Evolutionary conservation across 202 grass and related monocot species (phyloP), one percentile per base, ranked within the genome.

Genomic region (Zizania palustris): DNA sequence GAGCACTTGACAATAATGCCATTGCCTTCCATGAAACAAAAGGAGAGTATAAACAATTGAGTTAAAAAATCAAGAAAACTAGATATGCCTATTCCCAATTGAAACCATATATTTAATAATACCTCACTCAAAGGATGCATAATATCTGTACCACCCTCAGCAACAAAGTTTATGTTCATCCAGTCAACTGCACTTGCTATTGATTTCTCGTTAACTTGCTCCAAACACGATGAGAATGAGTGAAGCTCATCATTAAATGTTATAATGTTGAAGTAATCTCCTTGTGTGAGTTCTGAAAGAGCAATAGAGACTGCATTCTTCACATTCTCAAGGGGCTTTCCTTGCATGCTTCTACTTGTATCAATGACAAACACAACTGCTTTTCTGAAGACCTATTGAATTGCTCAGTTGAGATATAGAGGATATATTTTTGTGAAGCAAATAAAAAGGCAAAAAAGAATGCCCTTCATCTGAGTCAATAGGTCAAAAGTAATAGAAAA

Each of bases 301-400:
- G 92, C 86, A 34, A 81, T 71, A 34, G 84, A 87, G 71, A 99
- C 58, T 0, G 89, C 89, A 79, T 86, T 75, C 76, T 85, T 96
- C 48, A 99, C 89, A 79, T 93, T 91, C 71, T 96, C 85, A 57
- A 99, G 86, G 83, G 89, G 89, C 66, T 87, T 93, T 56, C 92
- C 92, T 80, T 84, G 81, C 96, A 99, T 99, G 87, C 96, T 99
- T 78, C 77, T 83, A 90, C 96, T 99, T 82, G 92, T 76, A 86
- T 98, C 96, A 86, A 98, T 74, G 70, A 98, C 61, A 87, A 95
- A 98, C 71, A 95, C 87, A 9, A 91, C 84, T 86, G 90, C 85
- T 67, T 86, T 92, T 89, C 35, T 90, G 82, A 96, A 96, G 62
- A 90, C 85, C 92, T 99, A 80, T 83, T 66, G 64, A 45, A 88